A percentile compares a stretch with the other conserved stretches of the same genome.
Conservation (phyloP, 345 rosid genomes). For the Populus davidiana region DNA sequence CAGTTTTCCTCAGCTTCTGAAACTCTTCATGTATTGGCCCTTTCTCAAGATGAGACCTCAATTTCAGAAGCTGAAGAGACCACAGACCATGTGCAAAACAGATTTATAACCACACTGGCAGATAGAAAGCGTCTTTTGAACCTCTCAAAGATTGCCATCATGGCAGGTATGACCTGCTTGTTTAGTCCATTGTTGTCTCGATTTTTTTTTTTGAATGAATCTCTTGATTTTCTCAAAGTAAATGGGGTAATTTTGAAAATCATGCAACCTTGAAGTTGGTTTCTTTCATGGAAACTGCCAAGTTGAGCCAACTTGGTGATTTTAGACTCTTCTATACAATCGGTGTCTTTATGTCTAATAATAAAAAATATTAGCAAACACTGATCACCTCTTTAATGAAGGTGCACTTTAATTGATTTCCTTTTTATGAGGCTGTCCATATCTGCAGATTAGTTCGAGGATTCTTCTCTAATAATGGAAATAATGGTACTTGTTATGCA, state of each 20-base stretch:
- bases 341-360: background rate
- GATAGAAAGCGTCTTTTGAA: conserved; percentile 75
- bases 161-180: conserved; percentile 54
- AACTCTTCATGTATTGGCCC: conserved; percentile 75
- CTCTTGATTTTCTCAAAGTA: background rate
- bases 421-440: background rate
- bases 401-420: background rate
- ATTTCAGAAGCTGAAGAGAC: conserved; percentile 44
- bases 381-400: background rate
- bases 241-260: background rate
- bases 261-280: background rate
- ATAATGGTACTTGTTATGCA: background rate
- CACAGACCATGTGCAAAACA: conserved; percentile 23
- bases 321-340: background rate
- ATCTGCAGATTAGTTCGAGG: background rate
- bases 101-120: conserved; percentile 43
- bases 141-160: conserved; percentile 80
- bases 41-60: conserved; percentile 55
- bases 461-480: background rate
- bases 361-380: background rate
- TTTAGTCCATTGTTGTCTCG: background rate
- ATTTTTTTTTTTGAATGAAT: background rate
- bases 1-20: conserved; percentile 82
- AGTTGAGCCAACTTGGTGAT: background rate
- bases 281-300: background rate